These are phyloP conservation scores for Leccinum subtestaceum DNA, from an alignment of 768 basidiomycete species.

Conservation along the genomic window DNA sequence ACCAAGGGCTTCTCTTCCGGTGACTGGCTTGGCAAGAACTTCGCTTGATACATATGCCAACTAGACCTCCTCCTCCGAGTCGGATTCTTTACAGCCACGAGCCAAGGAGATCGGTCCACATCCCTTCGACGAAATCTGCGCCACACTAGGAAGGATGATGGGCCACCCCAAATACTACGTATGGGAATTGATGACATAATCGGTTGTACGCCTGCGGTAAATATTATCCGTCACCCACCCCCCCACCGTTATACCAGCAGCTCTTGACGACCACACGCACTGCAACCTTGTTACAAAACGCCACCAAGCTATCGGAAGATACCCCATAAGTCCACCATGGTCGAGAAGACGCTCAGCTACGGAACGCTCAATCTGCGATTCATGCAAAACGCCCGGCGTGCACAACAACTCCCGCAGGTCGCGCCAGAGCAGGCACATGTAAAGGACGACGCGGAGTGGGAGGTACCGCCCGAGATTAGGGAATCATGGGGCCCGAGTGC, in stretches of 20 bases:
- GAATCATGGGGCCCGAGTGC: slow-evolving; percentile 47
- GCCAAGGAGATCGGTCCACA: background rate
- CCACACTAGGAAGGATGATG: slow-evolving; percentile 17
- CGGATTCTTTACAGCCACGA: background rate
- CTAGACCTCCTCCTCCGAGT: background rate
- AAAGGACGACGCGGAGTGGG: slow-evolving; percentile 66
- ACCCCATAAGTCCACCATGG: slow-evolving; percentile 13
- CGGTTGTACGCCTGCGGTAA: background rate
- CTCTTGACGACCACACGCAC: background rate
- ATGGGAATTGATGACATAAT: slow-evolving; percentile 26
- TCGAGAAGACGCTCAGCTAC: slow-evolving; percentile 54
- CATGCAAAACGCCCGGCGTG: slow-evolving; percentile 68
- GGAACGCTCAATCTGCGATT: slow-evolving; percentile 65
- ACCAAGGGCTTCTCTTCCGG: background rate
- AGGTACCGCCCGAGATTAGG: slow-evolving; percentile 49
- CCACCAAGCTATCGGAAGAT: background rate
- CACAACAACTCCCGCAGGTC: slow-evolving; percentile 45
- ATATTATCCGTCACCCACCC: background rate
- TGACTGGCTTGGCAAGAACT: background rate
- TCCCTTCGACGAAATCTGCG: background rate
- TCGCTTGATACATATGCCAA: background rate
- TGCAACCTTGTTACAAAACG: background rate
- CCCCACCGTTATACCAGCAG: background rate
- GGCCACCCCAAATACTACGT: background rate
- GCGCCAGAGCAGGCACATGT: slow-evolving; percentile 53